Evolutionary conservation across 1,284 basidiomycete genomes (phyloP), one percentile per base, ranked within the genome.

Genomic region (Inonotus obliquus): DNA sequence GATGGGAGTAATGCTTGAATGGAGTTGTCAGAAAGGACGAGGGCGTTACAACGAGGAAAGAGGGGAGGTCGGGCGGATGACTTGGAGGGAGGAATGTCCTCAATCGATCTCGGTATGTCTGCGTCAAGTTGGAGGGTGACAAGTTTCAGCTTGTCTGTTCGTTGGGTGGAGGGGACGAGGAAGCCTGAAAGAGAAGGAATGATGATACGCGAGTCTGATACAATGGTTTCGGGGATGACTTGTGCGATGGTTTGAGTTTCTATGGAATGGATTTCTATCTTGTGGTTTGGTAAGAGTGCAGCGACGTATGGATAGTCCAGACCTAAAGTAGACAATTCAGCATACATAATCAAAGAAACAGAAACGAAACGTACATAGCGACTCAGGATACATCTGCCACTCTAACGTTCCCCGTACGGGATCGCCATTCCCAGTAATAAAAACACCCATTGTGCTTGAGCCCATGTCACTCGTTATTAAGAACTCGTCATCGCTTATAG

Each of bases 391-490:
- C 51, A 78, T 81, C 0, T 83, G 79, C 92, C 92, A 96, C 70
- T 94, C 84, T 37, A 96, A 76, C 1, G 94, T 95, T 1, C 93
- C 93, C 49, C 94, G 81, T 9, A 93, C 89, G 11, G 94, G 93
- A 71, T 96, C 93, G 1, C 93, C 94, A 11, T 86, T 82, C 0
- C 86, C 84, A 27, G 83, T 92, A 65, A 96, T 79, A 70, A 97
- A 96, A 1, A 96, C 75, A 0, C 94, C 94, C 59, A 96, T 78
- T 0, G 91, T 89, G 61, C 80, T 85, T 4, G 77, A 73, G 7
- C 91, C 93, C 0, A 86, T 92, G 84, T 85, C 89, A 1, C 86
- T 89, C n/a, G 87, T 74, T 19, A 91, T 76, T 51, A 92, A 78
- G 65, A 94, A 96, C 72, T 96, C 94, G 67, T 83, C 83, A 49